A percentile compares a stretch with the other conserved stretches of the same genome.
Evolutionary conservation across 305 asterid genomes (phyloP).

Genomic region (Solanum hybrid): DNA sequence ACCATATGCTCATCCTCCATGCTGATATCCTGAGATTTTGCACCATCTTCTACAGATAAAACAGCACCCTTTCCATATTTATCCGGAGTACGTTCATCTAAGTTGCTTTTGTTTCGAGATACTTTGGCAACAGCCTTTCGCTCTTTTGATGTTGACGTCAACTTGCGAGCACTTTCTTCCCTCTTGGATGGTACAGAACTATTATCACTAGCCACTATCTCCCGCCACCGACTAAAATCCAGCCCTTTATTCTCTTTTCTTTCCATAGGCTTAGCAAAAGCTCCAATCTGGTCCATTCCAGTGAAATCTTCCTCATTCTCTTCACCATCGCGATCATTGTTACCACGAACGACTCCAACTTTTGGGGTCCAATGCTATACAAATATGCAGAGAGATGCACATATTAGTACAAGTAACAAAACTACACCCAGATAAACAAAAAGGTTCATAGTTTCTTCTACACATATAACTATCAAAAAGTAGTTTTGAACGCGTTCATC

Average conservation of each 20-base stretch:
- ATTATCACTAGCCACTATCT: conserved; percentile 24
- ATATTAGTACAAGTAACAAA: background rate
- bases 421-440: background rate
- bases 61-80: conserved; percentile 8
- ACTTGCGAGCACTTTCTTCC: conserved; percentile 16
- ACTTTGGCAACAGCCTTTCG: conserved; percentile 5
- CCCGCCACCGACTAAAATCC: conserved; percentile 54
- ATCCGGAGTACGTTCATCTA: conserved; percentile 9
- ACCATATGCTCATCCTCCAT: conserved; percentile 13
- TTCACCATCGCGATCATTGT: conserved; percentile 20
- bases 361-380: conserved; percentile 69
- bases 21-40: conserved; percentile 13
- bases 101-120: conserved; percentile 16
- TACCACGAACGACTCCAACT: conserved; percentile 12
- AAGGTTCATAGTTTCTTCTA: background rate
- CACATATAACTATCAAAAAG: background rate
- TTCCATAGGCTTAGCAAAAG: conserved; percentile 52
- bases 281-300: conserved; percentile 36
- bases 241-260: conserved; percentile 64
- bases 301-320: conserved; percentile 24
- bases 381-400: background rate
- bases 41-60: conserved; percentile 9
- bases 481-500: background rate
- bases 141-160: conserved; percentile 12
- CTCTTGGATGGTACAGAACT: conserved; percentile 10